Evolutionary conservation across 305 asterid genomes (phyloP), one percentile per base, ranked within the genome.

Genomic region (Fraxinus xanthoxyloides): DNA sequence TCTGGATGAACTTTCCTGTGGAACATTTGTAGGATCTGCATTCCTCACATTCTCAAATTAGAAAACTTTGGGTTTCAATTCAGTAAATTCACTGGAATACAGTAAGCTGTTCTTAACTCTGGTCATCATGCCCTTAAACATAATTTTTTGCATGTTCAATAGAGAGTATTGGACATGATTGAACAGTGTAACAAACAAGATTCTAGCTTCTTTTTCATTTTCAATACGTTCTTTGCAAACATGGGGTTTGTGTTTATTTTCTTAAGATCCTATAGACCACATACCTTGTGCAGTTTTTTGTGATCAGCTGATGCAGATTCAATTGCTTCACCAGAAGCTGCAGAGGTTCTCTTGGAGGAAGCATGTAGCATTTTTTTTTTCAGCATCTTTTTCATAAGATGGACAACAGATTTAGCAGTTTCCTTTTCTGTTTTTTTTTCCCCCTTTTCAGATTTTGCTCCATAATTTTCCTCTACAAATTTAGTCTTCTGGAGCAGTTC

Each of bases 1-100:
- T 92, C 99, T 19, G 99, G 97, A 87, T 95, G 99, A 65, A 95
- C 97, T 90, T 93, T 95, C 86, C 94, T 88, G 85, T 89, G 93
- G 94, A 93, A 95, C 81, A 92, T 92, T 17, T 95, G 97, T 75
- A 89, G 91, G 70, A 95, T 92, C 98, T 95, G 97, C 93, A 83
- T 69, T 75, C 10, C 59, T 73, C 87, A 82, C 78, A 76, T 83
- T 76, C 34, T 61, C 34, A 79, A 63, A 72, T 82, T n/a, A 31
- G 43, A 74, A 36, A 63, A 69, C 56, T 32, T 76, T 23, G 63
- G 70, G 30, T 65, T 65, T 7, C n/a, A 26, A 9, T 65, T 26
- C 35, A 24, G 73, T 65, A 26, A 65, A 21, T 59, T 2, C 10
- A 59, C 24, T 7, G 10, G 28, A 59, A 19, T 59, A 7, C 69